phyloP scores from a whole-genome alignment of 1,284 basidiomycete species.

The Ganoderma lucidum region DNA sequence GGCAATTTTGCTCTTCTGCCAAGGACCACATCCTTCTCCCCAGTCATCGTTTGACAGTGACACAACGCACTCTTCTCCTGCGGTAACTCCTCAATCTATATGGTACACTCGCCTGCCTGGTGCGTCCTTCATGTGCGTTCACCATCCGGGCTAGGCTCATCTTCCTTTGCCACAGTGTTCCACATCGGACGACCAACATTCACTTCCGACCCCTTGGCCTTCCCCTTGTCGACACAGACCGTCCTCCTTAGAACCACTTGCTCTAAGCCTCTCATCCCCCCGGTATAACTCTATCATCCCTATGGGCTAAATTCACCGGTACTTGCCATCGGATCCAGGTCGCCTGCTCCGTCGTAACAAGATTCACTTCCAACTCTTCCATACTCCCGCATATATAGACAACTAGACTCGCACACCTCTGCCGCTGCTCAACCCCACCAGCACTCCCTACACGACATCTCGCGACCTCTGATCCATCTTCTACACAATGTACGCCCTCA shows the following conservation, averaged over 20 bases:
- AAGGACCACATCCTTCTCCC: conserved; percentile 37
- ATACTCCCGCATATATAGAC: conserved; percentile 31
- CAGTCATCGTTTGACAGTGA: conserved; percentile 15
- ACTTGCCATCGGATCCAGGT: conserved; percentile 46
- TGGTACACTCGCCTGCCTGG: conserved; percentile 39
- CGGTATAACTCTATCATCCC: conserved; percentile 33
- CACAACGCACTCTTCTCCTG: conserved; percentile 23
- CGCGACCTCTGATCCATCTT: conserved; percentile 30
- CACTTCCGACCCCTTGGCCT: conserved; percentile 68
- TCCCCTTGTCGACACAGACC: conserved; percentile 72
- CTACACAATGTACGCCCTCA: conserved; percentile 68
- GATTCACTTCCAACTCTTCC: conserved; percentile 17
- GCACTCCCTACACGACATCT: conserved; percentile 10
- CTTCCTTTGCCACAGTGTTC: conserved; percentile 21
- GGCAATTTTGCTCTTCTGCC: conserved; percentile 26
- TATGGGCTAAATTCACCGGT: conserved; percentile 71
- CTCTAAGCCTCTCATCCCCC: conserved; percentile 14
- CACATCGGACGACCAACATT: conserved; percentile 61
- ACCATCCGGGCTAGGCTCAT: neutral
- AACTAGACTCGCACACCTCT: conserved; percentile 29
- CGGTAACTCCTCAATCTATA: conserved; percentile 34
- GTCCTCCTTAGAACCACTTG: conserved; percentile 70
- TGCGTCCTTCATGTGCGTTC: conserved; percentile 27
- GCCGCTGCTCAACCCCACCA: conserved; percentile 2
- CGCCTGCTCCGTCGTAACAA: conserved; percentile 42